Evolutionary conservation across 169 alveolate genomes (phyloP), one percentile per base, ranked within the genome.

Genomic region (Cryptosporidium ubiquitum): DNA sequence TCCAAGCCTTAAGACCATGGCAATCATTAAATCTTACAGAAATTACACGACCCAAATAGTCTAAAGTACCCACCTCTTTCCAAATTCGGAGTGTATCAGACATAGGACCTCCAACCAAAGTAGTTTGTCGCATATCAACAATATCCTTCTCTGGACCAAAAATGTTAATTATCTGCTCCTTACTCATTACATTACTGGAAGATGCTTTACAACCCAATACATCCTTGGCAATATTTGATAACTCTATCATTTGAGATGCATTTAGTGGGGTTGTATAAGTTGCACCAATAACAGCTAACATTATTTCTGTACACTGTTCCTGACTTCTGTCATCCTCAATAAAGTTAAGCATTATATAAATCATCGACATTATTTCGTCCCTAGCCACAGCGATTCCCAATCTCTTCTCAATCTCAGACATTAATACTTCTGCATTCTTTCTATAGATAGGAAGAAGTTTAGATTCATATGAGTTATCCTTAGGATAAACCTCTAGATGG

Each of bases 391-490:
- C 49, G 20, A 79, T 64, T 16, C 68, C 66, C 68, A 79, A 10
- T 12, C 26, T 64, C 39, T n/a, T 37, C 2, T 79, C 79, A 26
- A 79, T 16, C 52, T 31, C 40, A 9, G 12, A 20, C 57, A 60
- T 40, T 29, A 79, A 23, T 16, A 3, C n/a, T 29, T 61, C 61
- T 16, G 75, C 89, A 7, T 10, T 44, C 52, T 33, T 44, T 5
- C 89, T 58, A 64, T 79, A 42, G 23, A 26, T n/a, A 31, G 89
- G 89, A 6, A 79, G 33, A n/a, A 79, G 35, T 40, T 79, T 58
- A 26, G 89, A 79, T n/a, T 58, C 73, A n/a, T 14, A 79, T n/a
- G 89, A 79, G 26, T 79, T 79, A 33, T 79, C 89, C 14, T 79
- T 79, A 1, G 89, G 89, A n/a, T 37, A 79, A 23, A 16, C 39